Conservation (phyloP, 2,329 filamentous ascomycete species). For the Fusarium zealandicum region DNA sequence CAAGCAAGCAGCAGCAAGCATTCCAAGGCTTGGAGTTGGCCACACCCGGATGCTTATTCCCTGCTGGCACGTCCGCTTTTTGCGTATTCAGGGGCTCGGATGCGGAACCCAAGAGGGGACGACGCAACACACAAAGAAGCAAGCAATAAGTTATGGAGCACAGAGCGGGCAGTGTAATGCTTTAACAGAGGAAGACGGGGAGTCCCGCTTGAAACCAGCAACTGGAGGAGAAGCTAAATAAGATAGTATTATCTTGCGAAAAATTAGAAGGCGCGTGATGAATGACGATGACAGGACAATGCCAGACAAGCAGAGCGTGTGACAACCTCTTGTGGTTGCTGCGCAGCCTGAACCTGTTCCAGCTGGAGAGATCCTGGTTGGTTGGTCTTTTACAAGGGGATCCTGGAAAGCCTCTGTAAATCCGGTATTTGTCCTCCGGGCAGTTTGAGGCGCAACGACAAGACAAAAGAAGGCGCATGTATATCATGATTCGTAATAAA, state of each 20-base stretch:
- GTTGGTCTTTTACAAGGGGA: no score
- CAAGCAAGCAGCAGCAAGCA: no score
- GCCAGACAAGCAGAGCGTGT: conserved; percentile 4
- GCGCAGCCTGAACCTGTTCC: conserved; percentile 10
- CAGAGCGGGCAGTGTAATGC: not conserved
- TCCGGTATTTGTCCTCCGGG: no score
- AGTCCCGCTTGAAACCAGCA: not conserved
- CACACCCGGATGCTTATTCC: conserved; percentile 12
- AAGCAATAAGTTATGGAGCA: conserved; percentile 9
- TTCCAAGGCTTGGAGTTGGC: no score
- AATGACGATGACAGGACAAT: conserved; percentile 29
- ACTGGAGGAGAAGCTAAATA: conserved; percentile 2
- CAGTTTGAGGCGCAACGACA: no score
- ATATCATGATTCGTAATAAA: not conserved
- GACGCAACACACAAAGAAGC: conserved; percentile 10
- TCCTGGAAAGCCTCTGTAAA: no score
- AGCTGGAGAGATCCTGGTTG: conserved; percentile 20
- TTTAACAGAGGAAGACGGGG: conserved; percentile 9
- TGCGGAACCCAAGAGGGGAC: conserved; percentile 24
- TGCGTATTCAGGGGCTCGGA: conserved; percentile 18
- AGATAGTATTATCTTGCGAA: not conserved
- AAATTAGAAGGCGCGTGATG: conserved; percentile 24
- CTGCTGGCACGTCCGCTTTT: conserved; percentile 25
- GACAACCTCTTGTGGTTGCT: conserved; percentile 10
- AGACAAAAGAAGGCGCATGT: no score